A percentile compares a stretch with the other conserved stretches of the same genome.
Conservation (phyloP, 306 rosid species). For the Astragalus membranaceus region DNA sequence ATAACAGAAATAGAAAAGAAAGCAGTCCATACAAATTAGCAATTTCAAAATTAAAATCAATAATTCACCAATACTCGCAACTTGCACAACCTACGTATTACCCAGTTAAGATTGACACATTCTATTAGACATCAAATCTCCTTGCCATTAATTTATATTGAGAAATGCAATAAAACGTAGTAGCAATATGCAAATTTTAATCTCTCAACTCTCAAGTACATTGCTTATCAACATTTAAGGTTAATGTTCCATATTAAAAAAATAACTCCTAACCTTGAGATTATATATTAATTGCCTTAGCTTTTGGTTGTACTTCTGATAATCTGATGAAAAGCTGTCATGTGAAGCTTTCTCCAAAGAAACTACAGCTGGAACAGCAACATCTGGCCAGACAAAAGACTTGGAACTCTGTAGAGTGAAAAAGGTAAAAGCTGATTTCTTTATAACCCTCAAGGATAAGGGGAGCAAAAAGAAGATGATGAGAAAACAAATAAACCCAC, state of each 20-base stretch:
- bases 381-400: constrained; percentile 81
- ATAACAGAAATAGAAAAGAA: not conserved
- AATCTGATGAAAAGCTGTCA: constrained; percentile 58
- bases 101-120: not conserved
- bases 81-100: not conserved
- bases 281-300: constrained; percentile 65
- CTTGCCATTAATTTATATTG: not conserved
- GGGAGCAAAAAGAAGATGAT: not conserved
- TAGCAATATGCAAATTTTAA: not conserved
- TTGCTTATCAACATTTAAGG: not conserved
- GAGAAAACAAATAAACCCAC: constrained; percentile 4
- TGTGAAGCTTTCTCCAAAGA: constrained; percentile 81
- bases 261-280: constrained; percentile 59
- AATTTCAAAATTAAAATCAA: constrained; percentile 2
- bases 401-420: constrained; percentile 43
- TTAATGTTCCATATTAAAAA: not conserved
- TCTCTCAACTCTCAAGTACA: constrained; percentile 1
- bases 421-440: constrained; percentile 15
- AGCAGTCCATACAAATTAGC: not conserved
- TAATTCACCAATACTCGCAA: not conserved
- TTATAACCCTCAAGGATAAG: constrained; percentile 5
- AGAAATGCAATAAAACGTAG: not conserved
- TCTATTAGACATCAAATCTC: not conserved
- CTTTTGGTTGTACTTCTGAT: constrained; percentile 82
- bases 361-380: constrained; percentile 65